These are phyloP conservation scores for Ramalina peruviana DNA, from an alignment of 495 filamentous ascomycete species.

Conservation along the genomic window DNA sequence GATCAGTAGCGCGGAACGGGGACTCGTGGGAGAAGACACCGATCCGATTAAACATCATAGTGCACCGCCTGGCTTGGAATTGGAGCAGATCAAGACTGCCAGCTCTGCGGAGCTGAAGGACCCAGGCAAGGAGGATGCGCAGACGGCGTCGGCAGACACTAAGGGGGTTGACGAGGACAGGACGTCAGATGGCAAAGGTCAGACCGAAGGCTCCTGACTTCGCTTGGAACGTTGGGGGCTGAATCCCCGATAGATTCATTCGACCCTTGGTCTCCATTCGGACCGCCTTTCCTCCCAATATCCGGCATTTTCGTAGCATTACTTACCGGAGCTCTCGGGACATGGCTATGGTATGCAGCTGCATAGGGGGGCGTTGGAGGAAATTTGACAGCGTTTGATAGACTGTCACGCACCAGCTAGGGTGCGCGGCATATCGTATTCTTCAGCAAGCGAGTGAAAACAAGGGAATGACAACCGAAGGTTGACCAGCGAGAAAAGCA, in stretches of 20 bases:
- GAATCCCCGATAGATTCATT: background rate
- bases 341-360: background rate
- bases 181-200: background rate
- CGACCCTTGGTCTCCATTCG: background rate
- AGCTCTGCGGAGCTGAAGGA: background rate
- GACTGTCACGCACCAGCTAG: too few species aligned
- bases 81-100: background rate
- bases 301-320: slow-evolving; percentile 4
- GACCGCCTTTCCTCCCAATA: background rate
- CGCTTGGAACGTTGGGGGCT: background rate
- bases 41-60: background rate
- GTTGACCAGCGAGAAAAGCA: background rate
- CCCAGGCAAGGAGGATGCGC: background rate
- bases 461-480: too few species aligned
- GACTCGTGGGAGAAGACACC: background rate
- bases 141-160: background rate
- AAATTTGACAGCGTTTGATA: background rate
- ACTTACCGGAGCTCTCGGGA: background rate
- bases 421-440: too few species aligned
- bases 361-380: slow-evolving; percentile 1
- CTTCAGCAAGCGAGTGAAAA: too few species aligned
- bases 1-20: background rate
- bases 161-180: background rate
- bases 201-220: background rate
- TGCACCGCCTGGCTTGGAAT: background rate